Evolutionary conservation across 768 basidiomycete genomes (phyloP).

Genomic region (Mrakia gelida): DNA sequence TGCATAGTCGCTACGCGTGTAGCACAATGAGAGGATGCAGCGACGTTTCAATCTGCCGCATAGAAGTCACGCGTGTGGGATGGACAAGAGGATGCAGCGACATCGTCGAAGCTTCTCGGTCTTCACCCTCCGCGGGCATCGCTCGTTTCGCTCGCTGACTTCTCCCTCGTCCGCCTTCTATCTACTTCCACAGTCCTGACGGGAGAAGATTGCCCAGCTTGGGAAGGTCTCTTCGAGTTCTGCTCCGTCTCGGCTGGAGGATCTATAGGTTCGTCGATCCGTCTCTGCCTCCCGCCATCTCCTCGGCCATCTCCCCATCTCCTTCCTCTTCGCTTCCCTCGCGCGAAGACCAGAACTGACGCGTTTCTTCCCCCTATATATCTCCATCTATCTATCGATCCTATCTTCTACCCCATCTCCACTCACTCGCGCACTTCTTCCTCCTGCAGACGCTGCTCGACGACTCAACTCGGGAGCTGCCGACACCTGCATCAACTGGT

Average conservation of each 20-base stretch:
- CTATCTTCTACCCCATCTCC: too few species aligned
- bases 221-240: slow-evolving; percentile 95
- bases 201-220: slow-evolving; percentile 93
- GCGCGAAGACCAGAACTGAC: too few species aligned
- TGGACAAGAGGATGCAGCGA: neutral
- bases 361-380: too few species aligned
- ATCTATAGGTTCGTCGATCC: slow-evolving; percentile 61
- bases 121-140: too few species aligned
- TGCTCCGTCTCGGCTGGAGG: slow-evolving; percentile 95
- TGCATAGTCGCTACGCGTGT: neutral
- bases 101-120: neutral
- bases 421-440: neutral
- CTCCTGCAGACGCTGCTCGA: slow-evolving; percentile 64
- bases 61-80: neutral
- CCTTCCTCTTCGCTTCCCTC: neutral
- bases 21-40: neutral
- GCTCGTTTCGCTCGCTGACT: neutral
- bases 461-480: slow-evolving; percentile 71
- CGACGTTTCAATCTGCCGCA: neutral
- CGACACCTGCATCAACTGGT: slow-evolving; percentile 90
- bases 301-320: neutral
- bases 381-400: too few species aligned
- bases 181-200: slow-evolving; percentile 44
- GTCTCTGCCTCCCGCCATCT: slow-evolving; percentile 9
- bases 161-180: neutral